phyloP scores from a whole-genome alignment of 2,329 filamentous ascomycete genomes.

The Calonectria naviculata region DNA sequence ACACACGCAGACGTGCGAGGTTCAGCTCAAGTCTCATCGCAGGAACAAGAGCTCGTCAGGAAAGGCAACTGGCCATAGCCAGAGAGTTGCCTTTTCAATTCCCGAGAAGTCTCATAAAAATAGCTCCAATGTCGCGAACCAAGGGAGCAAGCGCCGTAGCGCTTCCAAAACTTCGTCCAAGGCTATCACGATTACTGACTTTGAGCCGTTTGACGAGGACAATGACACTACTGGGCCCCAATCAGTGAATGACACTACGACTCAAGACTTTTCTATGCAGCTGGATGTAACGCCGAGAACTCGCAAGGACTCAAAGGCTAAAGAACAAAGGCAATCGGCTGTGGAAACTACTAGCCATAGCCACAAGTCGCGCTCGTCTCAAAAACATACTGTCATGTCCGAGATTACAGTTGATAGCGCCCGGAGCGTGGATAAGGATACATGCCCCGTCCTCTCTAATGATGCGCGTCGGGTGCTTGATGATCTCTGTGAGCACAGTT shows the following conservation, averaged over 20 bases:
- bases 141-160: slow-evolving; percentile 55
- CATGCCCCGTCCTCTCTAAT: slow-evolving; percentile 60
- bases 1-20: slow-evolving; percentile 40
- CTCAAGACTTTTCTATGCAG: slow-evolving; percentile 48
- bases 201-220: slow-evolving; percentile 43
- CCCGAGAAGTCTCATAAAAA: slow-evolving; percentile 48
- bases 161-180: slow-evolving; percentile 34
- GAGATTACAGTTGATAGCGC: slow-evolving; percentile 38
- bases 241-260: slow-evolving; percentile 45
- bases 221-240: slow-evolving; percentile 50
- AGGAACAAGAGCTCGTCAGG: slow-evolving; percentile 38
- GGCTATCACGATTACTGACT: slow-evolving; percentile 31
- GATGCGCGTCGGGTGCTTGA: slow-evolving; percentile 66
- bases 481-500: slow-evolving; percentile 64
- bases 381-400: slow-evolving; percentile 35
- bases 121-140: slow-evolving; percentile 50
- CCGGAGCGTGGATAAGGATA: slow-evolving; percentile 40
- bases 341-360: slow-evolving; percentile 36
- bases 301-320: slow-evolving; percentile 33
- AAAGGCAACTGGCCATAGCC: slow-evolving; percentile 39
- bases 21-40: slow-evolving; percentile 41
- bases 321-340: slow-evolving; percentile 32
- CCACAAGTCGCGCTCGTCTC: slow-evolving; percentile 40
- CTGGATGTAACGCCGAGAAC: slow-evolving; percentile 42
- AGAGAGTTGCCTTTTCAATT: slow-evolving; percentile 56